Base-by-base conservation (phyloP, 768 basidiomycete species). In the Auricularia heimuer region DNA sequence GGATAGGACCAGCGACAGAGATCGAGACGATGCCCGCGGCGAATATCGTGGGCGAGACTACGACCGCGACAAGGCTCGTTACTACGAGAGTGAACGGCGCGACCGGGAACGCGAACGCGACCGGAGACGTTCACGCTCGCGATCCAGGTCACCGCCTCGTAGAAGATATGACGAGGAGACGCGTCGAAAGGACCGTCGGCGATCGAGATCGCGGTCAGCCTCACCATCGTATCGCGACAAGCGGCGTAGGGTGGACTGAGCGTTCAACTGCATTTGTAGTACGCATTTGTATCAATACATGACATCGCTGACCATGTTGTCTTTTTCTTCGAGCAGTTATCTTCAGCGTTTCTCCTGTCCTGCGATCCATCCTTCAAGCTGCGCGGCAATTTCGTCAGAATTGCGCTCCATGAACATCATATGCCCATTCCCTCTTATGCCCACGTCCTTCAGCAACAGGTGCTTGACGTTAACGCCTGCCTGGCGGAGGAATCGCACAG, bases 331-430 rank as follows among this genome's bases (percentile, higher is more conserved):
- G 8, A 14, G 8, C 8, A 42, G 39, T 42, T 42, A 8, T 14
- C 12, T 42, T 42, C 39, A 42, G 39, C 39, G 39, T 42, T 42
- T 42, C 12, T 42, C 39, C 39, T 42, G 39, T 14, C 8, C 39
- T 14, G 39, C 39, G 39, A 42, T 42, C 39, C 39, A 42, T 42
- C 39, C 39, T 42, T 42, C 39, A 7, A 42, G 12, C 39, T 8
- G 8, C 7, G 39, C 76, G 11, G 72, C 80, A 39, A 83, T 81
- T 58, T 77, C 73, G 45, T 78, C 64, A 8, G 72, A 76, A 68
- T 83, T 83, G 65, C 75, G 77, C 64, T 83, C 82, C 80, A 83
- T 81, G 67, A 83, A 82, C 73, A 83, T 78, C 78, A 83, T 79
- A 71, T 83, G 82, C 1, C 80, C 82, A 67, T 83, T 83, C 54